These are phyloP conservation scores for Clavispora fructus DNA, from an alignment of 805 yeast genomes.

Conservation along the genomic window DNA sequence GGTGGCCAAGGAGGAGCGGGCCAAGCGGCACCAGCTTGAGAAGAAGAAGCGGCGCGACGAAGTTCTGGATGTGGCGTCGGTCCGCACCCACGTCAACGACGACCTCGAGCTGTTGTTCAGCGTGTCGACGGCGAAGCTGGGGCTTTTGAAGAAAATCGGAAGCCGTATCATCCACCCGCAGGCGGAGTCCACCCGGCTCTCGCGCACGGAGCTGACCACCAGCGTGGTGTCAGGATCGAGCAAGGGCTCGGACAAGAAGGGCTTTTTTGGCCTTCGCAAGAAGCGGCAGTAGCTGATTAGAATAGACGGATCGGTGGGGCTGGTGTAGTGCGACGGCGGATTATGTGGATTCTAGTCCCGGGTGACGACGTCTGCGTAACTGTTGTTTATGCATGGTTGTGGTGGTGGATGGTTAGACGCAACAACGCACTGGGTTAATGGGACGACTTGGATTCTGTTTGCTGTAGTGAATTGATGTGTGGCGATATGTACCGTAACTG, in stretches of 20 bases:
- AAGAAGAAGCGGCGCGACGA: conserved; percentile 5
- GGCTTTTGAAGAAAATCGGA: conserved; percentile 1
- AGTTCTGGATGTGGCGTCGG: not conserved
- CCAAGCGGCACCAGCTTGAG: conserved; percentile 6
- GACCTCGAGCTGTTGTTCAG: not conserved
- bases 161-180: not conserved
- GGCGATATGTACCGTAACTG: too few species aligned
- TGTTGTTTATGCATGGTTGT: too few species aligned
- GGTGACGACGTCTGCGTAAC: too few species aligned
- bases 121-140: not conserved
- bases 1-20: conserved; percentile 12
- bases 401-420: too few species aligned
- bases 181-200: not conserved
- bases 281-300: not conserved
- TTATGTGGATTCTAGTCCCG: too few species aligned
- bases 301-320: too few species aligned
- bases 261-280: not conserved
- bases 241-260: not conserved
- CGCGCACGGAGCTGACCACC: conserved; percentile 1
- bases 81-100: not conserved
- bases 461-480: too few species aligned
- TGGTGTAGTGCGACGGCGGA: too few species aligned
- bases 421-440: too few species aligned
- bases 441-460: too few species aligned
- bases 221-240: not conserved